These are phyloP conservation scores for Calonectria pteridis DNA, from an alignment of 2,329 filamentous ascomycete genomes.

Conservation along the genomic window DNA sequence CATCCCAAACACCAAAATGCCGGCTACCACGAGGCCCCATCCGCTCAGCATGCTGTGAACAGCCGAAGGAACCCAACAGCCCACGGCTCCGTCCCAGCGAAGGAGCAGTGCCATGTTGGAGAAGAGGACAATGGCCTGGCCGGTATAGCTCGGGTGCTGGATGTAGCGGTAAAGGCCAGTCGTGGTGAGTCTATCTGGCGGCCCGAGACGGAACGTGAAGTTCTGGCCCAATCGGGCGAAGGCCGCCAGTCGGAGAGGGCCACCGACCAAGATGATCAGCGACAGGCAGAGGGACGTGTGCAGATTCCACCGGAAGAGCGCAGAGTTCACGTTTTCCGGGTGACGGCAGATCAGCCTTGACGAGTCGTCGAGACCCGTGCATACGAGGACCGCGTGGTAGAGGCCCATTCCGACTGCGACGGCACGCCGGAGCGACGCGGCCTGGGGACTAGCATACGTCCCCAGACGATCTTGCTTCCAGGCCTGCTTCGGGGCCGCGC, in stretches of 20 bases:
- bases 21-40: background rate
- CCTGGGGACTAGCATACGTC: background rate
- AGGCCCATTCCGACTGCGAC: conserved; percentile 4
- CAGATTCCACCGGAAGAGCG: background rate
- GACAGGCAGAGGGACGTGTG: background rate
- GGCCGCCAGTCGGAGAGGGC: conserved; percentile 51
- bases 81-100: conserved; percentile 52
- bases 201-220: conserved; percentile 65
- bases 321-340: background rate
- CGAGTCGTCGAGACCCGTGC: background rate
- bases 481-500: background rate
- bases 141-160: conserved; percentile 67
- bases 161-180: conserved; percentile 61
- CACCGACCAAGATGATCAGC: conserved; percentile 47
- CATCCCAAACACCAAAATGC: background rate
- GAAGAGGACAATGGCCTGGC: conserved; percentile 50
- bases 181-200: conserved; percentile 60
- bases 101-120: conserved; percentile 48
- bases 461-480: conserved; percentile 10
- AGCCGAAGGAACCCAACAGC: conserved; percentile 52
- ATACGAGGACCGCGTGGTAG: conserved; percentile 9
- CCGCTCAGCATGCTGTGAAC: background rate
- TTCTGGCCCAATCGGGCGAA: conserved; percentile 61
- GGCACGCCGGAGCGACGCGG: conserved; percentile 2
- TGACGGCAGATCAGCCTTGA: background rate